Conservation (phyloP, 495 filamentous ascomycete genomes). For the Xylaria nigripes region DNA sequence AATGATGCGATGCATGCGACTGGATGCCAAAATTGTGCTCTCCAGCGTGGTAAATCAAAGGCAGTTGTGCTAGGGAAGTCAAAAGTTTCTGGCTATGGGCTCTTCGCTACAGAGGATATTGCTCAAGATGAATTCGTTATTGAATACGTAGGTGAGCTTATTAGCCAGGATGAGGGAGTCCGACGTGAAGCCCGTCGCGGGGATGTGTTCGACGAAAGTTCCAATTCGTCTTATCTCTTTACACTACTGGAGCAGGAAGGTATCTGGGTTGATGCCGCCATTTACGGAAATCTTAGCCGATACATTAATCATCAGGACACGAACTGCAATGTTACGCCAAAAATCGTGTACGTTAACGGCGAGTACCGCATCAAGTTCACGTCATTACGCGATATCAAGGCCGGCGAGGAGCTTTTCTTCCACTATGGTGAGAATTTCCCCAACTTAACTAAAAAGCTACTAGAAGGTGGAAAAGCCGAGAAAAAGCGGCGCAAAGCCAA, state of each 20-base stretch:
- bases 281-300: conserved; percentile 48
- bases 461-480: conserved; percentile 37
- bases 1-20: conserved; percentile 40
- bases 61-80: conserved; percentile 54
- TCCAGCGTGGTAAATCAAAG: conserved; percentile 55
- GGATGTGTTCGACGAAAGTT: conserved; percentile 54
- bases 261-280: conserved; percentile 45
- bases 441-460: conserved; percentile 41
- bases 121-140: conserved; percentile 54
- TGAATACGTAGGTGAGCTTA: conserved; percentile 67
- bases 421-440: conserved; percentile 53
- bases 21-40: conserved; percentile 53
- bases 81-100: conserved; percentile 55
- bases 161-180: conserved; percentile 55
- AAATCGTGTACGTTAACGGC: conserved; percentile 55
- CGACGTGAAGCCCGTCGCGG: conserved; percentile 47
- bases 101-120: conserved; percentile 56
- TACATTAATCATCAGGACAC: conserved; percentile 61
- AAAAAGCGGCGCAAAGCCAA: conserved; percentile 27
- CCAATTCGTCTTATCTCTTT: conserved; percentile 57
- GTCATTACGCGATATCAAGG: conserved; percentile 48
- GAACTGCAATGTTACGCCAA: conserved; percentile 46
- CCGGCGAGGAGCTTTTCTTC: conserved; percentile 64
- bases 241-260: conserved; percentile 49
- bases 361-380: conserved; percentile 61